phyloP scores from a whole-genome alignment of 2,329 filamentous ascomycete species.

The Stachybotrys echinatus region DNA sequence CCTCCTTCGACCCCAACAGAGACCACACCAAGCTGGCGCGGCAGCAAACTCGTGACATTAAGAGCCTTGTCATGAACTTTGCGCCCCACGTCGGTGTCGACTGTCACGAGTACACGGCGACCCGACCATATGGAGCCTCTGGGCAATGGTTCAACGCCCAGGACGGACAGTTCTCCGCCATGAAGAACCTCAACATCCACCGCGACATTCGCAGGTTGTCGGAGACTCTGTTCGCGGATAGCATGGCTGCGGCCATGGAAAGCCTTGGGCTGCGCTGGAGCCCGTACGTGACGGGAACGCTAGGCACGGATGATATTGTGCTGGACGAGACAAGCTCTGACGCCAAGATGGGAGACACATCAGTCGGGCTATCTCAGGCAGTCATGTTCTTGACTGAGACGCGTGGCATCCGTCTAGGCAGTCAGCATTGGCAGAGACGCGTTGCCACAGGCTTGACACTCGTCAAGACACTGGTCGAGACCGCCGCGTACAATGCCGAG shows the following conservation, averaged over 20 bases:
- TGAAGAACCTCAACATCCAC: constrained; percentile 28
- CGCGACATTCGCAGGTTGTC: constrained; percentile 19
- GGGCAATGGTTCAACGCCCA: constrained; percentile 16
- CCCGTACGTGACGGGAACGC: constrained; percentile 17
- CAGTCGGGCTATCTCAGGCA: constrained; percentile 20
- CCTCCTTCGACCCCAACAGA: constrained; percentile 24
- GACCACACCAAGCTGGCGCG: constrained; percentile 26
- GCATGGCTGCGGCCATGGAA: constrained; percentile 21
- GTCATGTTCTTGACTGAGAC: constrained; percentile 23
- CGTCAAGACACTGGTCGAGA: constrained; percentile 20
- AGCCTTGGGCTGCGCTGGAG: constrained; percentile 19
- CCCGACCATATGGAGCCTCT: constrained; percentile 11
- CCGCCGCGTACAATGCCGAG: constrained; percentile 19
- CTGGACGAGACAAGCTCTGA: constrained; percentile 22
- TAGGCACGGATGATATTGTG: constrained; percentile 6
- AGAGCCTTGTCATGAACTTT: constrained; percentile 18
- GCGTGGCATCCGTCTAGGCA: constrained; percentile 21
- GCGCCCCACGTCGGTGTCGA: constrained; percentile 23
- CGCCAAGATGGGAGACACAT: constrained; percentile 22
- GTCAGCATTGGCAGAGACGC: constrained; percentile 24
- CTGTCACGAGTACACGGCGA: constrained; percentile 24
- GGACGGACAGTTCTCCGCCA: constrained; percentile 24
- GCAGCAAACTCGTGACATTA: constrained; percentile 23
- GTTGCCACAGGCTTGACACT: constrained; percentile 20
- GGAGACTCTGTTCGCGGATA: constrained; percentile 19